Base-by-base conservation (phyloP, 2,329 filamentous ascomycete species). In the Cladophialophora bantiana region DNA sequence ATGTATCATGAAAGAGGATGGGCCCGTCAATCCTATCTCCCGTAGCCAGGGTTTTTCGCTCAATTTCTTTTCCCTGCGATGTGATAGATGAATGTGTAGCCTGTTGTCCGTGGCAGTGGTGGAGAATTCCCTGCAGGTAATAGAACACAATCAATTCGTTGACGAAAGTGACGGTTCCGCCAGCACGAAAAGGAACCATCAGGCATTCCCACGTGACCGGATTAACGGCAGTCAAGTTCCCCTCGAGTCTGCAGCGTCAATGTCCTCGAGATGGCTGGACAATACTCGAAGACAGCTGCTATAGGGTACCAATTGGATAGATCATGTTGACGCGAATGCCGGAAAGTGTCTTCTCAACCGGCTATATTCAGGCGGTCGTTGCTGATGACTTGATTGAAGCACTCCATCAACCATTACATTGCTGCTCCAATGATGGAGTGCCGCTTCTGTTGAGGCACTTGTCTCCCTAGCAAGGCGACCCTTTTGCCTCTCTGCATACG, bases 1-100 rank as follows among this genome's bases (percentile, higher is more conserved):
- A 20, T 55, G 40, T 38, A 34, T 20, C 10, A 55, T 35, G 53
- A 38, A 58, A 50, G 38, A 63, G 63, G 63, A 56, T 18, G 53
- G 48, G 18, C 15, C 54, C 32, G 38, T 54, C 53, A 40, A 60
- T 55, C 31, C 50, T 42, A 61, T 40, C 35, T 36, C 12, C 32
- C 31, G 7, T 35, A 18, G 53, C 31, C 26, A 48, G 32, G 53
- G 59, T 20, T 62, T 34, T 48, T 20, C 35, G n/a, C 3, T 36
- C 53, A 13, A 60, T 48, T 48, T 52, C 36, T 26, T 52, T 66
- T 62, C 55, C 59, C 59, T 66, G 56, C 52, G n/a, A 57, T 54
- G 26, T 56, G 50, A 62, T 55, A 55, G 53, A 62, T 31, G 42
- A 56, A 62, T 56, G 32, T 45, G 50, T 55, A 20, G 32, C 59